Conservation (phyloP, 345 rosid species). For the Aegle marmelos region DNA sequence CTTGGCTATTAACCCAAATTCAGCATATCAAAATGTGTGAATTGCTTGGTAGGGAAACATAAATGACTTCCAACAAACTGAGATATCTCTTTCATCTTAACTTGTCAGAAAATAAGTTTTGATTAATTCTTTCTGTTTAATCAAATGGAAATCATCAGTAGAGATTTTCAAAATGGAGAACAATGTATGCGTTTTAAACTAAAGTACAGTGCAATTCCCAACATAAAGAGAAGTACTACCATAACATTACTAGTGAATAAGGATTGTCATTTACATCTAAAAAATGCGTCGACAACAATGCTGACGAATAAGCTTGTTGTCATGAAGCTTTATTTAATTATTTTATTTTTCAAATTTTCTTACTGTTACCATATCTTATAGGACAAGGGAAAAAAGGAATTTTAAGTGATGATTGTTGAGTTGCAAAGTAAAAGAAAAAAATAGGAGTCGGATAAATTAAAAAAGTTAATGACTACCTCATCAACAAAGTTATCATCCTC, state of each 20-base stretch:
- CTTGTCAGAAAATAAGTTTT: not conserved
- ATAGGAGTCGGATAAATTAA: not conserved
- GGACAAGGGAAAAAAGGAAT: not conserved
- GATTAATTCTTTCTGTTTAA: not conserved
- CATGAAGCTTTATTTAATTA: not conserved
- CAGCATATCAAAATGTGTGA: not conserved
- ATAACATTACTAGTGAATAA: not conserved
- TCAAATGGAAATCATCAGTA: not conserved
- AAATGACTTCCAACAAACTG: not conserved
- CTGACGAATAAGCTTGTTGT: not conserved
- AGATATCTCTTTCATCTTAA: not conserved
- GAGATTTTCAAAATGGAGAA: not conserved
- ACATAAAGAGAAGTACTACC: not conserved
- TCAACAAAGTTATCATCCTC: conserved; percentile 45
- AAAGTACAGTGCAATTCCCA: not conserved
- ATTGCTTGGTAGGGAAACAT: not conserved
- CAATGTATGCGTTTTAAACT: not conserved
- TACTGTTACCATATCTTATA: not conserved
- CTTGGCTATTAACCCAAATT: not conserved
- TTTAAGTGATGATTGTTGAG: not conserved
- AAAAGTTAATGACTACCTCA: conserved; percentile 42
- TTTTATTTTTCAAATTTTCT: not conserved
- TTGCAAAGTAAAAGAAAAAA: not conserved
- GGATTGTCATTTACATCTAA: not conserved
- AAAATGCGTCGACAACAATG: not conserved